Evolutionary conservation across 1,139 yeast genomes (phyloP), one percentile per base, ranked within the genome.

Genomic region (Blastobotrys elegans): DNA sequence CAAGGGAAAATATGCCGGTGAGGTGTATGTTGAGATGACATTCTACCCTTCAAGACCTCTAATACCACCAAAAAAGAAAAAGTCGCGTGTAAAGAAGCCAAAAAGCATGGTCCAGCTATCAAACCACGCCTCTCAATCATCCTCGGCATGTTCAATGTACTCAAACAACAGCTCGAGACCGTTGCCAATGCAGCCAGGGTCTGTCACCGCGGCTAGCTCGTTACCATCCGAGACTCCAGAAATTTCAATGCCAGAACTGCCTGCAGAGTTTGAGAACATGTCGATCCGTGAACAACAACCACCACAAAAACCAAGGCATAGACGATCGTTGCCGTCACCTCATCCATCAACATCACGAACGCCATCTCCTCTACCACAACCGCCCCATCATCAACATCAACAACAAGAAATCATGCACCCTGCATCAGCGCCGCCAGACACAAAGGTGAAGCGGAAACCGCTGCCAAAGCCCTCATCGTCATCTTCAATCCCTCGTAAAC

Each of bases 21-120:
- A 80, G 66, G 79, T 92, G 1, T 90, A 83, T 64, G 68, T 94
- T 47, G 97, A 92, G 61, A 83, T 92, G 84, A 88, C 97, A 0
- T 92, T 87, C 61, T 88, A 87, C 61, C 94, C 96, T 2, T 40
- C 56, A 5, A 47, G 47, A 27, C 62, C 63, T 3, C 46, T 49
- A 13, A 50, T 58, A 27, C 63, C 64, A 5, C 57, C 57, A 21
- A 58, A 56, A 48, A 47, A 44, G 37, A 46, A 42, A n/a, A 37
- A 21, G 11, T 29, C 29, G 16, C 13, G n/a, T 2, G 22, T 4
- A 31, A 40, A 35, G 29, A 46, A 46, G 42, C 24, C 35, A 8
- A 41, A 35, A 16, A 36, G 35, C 5, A 39, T 6, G 38, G 5
- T 17, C n/a, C 21, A 37, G 33, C n/a, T 17, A 16, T 18, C 17